phyloP scores from a whole-genome alignment of 495 filamentous ascomycete species.

The Penicillium cosmopolitanum region DNA sequence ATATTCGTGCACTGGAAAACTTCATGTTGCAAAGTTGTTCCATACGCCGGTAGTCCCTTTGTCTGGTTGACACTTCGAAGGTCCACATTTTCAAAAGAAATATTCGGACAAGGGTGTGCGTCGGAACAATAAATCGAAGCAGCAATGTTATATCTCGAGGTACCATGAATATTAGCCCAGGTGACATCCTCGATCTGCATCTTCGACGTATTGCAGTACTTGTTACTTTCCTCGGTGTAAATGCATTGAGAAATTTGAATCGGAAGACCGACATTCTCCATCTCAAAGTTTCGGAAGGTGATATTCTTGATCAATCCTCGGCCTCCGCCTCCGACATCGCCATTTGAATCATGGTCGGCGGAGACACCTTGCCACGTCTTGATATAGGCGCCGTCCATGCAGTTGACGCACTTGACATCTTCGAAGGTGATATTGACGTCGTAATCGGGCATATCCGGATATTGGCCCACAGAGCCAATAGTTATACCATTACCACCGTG shows the following conservation, averaged over 20 bases:
- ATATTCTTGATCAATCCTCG: constrained; percentile 53
- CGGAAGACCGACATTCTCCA: constrained; percentile 55
- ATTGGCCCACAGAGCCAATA: constrained; percentile 52
- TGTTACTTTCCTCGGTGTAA: constrained; percentile 45
- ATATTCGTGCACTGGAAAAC: constrained; percentile 33
- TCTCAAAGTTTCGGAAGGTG: constrained; percentile 51
- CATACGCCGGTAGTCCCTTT: constrained; percentile 25
- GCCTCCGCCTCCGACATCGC: constrained; percentile 33
- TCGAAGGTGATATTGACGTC: constrained; percentile 35
- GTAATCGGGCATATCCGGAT: constrained; percentile 31
- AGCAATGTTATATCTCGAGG: constrained; percentile 56
- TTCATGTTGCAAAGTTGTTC: constrained; percentile 27
- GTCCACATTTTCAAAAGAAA: constrained; percentile 53
- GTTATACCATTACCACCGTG: constrained; percentile 36
- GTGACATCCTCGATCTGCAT: constrained; percentile 53
- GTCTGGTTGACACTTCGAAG: constrained; percentile 42
- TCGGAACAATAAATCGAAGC: constrained; percentile 58
- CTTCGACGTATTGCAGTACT: constrained; percentile 51
- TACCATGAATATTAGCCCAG: constrained; percentile 61
- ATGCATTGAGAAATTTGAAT: constrained; percentile 63
- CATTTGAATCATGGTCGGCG: constrained; percentile 29
- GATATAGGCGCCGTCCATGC: constrained; percentile 58
- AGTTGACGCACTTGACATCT: constrained; percentile 36
- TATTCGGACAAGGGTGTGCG: constrained; percentile 48
- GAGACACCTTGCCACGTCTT: constrained; percentile 53